These are phyloP conservation scores for Erigeron philadelphicus DNA, from an alignment of 140 eudicot genomes.

Conservation along the genomic window DNA sequence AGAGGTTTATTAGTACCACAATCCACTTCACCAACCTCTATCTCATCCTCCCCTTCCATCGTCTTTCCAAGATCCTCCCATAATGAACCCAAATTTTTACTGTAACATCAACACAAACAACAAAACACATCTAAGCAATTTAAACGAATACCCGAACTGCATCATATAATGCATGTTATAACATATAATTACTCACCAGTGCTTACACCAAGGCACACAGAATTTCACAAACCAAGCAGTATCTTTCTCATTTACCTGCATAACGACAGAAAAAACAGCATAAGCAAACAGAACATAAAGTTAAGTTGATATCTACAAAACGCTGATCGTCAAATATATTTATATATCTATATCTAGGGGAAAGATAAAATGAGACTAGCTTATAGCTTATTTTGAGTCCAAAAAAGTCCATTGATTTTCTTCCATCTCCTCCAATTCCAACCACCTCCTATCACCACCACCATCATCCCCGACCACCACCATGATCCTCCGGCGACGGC, in stretches of 20 bases:
- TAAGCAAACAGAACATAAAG: neutral
- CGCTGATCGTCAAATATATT: neutral
- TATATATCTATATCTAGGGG: neutral
- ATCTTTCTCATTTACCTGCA: slow-evolving; percentile 82
- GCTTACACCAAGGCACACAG: slow-evolving; percentile 99
- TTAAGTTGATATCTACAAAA: neutral
- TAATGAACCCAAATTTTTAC: slow-evolving; percentile 73
- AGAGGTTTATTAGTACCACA: slow-evolving; percentile 70
- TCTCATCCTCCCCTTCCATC: slow-evolving; percentile 94
- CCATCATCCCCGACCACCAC: no score
- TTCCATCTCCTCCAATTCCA: no score
- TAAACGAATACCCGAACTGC: neutral
- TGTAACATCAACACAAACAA: slow-evolving; percentile 27
- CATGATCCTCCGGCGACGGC: no score
- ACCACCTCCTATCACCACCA: no score
- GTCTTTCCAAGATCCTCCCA: slow-evolving; percentile 94
- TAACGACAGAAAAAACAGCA: neutral
- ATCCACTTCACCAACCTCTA: slow-evolving; percentile 94
- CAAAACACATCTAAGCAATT: slow-evolving; percentile 9
- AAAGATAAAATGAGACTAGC: no score
- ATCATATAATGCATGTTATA: neutral
- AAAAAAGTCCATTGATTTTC: no score
- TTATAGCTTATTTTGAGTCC: no score
- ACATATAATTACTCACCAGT: slow-evolving; percentile 48
- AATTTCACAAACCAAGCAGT: slow-evolving; percentile 96